These are phyloP conservation scores for Hypholoma fasciculare DNA, from an alignment of 768 basidiomycete species.

Conservation along the genomic window DNA sequence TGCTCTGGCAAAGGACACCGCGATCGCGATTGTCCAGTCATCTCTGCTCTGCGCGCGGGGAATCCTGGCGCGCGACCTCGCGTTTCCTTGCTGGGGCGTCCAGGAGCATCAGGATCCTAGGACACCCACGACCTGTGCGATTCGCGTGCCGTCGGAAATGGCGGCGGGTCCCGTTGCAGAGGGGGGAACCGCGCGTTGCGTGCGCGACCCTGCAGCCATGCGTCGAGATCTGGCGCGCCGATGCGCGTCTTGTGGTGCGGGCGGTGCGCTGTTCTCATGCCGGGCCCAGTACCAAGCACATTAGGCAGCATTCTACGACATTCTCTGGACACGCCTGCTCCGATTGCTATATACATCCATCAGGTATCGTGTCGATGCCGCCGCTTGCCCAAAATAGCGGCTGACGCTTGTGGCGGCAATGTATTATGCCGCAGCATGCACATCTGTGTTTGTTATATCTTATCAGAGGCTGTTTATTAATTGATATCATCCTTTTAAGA, in stretches of 20 bases:
- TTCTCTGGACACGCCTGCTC: not conserved
- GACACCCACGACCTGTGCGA: not conserved
- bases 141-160: conserved; percentile 1
- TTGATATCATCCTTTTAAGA: not conserved
- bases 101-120: not conserved
- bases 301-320: not conserved
- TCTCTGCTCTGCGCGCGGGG: too few relatives aligned
- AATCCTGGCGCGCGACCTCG: too few relatives aligned
- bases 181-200: not conserved
- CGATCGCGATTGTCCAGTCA: too few relatives aligned
- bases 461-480: not conserved
- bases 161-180: not conserved
- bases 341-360: not conserved
- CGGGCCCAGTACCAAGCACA: not conserved
- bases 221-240: not conserved
- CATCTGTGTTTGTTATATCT: not conserved
- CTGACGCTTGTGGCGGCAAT: not conserved
- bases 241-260: not conserved
- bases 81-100: not conserved
- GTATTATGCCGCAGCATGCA: not conserved
- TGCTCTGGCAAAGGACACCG: too few relatives aligned
- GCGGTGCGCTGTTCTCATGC: conserved; percentile 1
- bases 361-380: not conserved
- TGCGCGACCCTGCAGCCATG: not conserved
- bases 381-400: conserved; percentile 6